Conservation (phyloP, 345 rosid genomes). For the Salix udensis region DNA sequence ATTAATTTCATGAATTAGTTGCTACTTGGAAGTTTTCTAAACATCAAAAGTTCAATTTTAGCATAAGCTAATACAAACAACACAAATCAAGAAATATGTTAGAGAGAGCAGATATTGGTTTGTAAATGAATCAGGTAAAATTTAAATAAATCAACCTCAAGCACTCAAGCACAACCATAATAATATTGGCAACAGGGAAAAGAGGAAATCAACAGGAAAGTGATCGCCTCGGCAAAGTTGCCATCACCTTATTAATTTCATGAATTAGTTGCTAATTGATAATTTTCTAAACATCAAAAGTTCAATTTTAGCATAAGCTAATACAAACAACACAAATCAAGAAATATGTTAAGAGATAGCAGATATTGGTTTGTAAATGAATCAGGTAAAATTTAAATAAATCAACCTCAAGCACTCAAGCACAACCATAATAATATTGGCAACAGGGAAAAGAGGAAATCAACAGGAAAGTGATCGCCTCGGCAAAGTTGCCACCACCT, state of each 20-base stretch:
- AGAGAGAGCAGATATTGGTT: too few relatives aligned
- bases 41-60: background rate
- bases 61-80: background rate
- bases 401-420: background rate
- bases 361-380: slow-evolving; percentile 1
- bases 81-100: background rate
- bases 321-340: background rate
- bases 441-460: slow-evolving; percentile 50
- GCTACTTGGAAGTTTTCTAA: background rate
- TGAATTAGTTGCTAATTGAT: background rate
- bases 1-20: background rate
- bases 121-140: too few relatives aligned
- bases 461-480: slow-evolving; percentile 39
- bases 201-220: slow-evolving; percentile 33
- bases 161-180: too few relatives aligned
- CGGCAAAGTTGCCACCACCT: slow-evolving; percentile 40
- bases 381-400: slow-evolving; percentile 1
- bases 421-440: slow-evolving; percentile 21
- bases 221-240: slow-evolving; percentile 42
- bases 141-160: too few relatives aligned
- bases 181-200: slow-evolving; percentile 21
- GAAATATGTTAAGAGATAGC: too few relatives aligned
- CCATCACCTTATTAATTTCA: background rate
- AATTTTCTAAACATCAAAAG: background rate
- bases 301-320: background rate